A percentile compares a stretch with the other conserved stretches of the same genome.
phyloP scores from a whole-genome alignment of 1,284 basidiomycete genomes.

The Malassezia sp. region DNA sequence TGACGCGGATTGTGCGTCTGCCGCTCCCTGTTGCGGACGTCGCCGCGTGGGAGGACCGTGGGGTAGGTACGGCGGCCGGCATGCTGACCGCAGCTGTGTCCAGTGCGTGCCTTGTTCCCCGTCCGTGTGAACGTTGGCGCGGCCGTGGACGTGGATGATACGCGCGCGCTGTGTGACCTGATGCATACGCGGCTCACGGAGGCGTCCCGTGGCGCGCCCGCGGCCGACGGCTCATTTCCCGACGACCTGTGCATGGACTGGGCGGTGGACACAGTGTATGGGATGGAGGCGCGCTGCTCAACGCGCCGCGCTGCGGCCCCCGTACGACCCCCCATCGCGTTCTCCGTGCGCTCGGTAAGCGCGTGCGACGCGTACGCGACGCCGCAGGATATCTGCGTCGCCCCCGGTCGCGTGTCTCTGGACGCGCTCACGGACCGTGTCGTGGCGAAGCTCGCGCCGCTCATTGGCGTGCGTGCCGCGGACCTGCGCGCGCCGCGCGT shows the following conservation, averaged over 20 bases:
- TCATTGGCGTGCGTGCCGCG: background rate
- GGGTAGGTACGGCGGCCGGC: slow-evolving; percentile 8
- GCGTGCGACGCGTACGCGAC: too few species aligned
- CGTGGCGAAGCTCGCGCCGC: slow-evolving; percentile 2
- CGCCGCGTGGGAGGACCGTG: slow-evolving; percentile 9
- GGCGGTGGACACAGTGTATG: too few species aligned
- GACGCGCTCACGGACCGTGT: too few species aligned
- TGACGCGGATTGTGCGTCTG: slow-evolving; percentile 32
- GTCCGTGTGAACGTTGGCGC: background rate
- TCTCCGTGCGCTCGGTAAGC: too few species aligned
- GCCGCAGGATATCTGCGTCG: too few species aligned
- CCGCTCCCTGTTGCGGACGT: slow-evolving; percentile 24
- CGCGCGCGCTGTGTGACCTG: background rate
- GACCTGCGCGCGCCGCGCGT: background rate
- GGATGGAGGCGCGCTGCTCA: too few species aligned
- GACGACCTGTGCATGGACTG: slow-evolving; percentile 10
- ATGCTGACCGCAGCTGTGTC: background rate
- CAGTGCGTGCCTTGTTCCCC: background rate
- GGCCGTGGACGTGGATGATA: background rate
- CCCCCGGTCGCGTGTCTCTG: too few species aligned
- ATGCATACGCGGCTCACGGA: background rate
- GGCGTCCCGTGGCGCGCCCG: background rate
- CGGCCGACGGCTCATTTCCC: background rate
- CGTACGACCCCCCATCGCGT: too few species aligned
- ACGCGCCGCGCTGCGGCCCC: too few species aligned